A percentile compares a stretch with the other conserved stretches of the same genome.
Evolutionary conservation across 257 asterid genomes (phyloP).

Genomic region (Gentiana dahurica): DNA sequence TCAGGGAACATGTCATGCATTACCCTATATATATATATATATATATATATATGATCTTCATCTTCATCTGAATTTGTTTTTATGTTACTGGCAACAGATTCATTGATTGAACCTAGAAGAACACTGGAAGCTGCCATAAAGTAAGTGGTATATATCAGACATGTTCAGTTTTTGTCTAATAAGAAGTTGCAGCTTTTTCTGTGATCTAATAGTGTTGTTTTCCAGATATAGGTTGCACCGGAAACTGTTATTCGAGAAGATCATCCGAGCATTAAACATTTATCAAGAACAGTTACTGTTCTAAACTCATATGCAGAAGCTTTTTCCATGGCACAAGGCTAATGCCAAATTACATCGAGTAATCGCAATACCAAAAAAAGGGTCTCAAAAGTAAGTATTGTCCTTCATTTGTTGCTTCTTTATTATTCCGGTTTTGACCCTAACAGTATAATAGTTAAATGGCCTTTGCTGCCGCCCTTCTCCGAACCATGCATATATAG

Average conservation of each 20-base stretch:
- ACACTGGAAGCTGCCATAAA: constrained; percentile 77
- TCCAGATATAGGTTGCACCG: constrained; percentile 88
- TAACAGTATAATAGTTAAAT: too few relatives aligned
- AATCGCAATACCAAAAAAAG: too few relatives aligned
- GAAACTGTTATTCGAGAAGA: constrained; percentile 67
- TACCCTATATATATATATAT: too few relatives aligned
- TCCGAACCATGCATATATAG: too few relatives aligned
- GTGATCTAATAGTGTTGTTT: constrained; percentile 2
- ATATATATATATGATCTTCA: not conserved
- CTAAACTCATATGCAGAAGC: constrained; percentile 12
- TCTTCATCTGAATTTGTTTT: constrained; percentile 6
- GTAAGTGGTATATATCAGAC: constrained; percentile 26
- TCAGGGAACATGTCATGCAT: too few relatives aligned
- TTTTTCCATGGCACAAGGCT: too few relatives aligned
- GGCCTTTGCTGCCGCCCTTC: too few relatives aligned
- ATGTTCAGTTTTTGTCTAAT: not conserved
- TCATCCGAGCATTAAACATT: constrained; percentile 63
- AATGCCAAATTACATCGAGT: too few relatives aligned
- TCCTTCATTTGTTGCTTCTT: too few relatives aligned
- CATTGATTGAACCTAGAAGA: constrained; percentile 72
- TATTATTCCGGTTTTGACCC: too few relatives aligned
- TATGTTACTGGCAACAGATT: constrained; percentile 35
- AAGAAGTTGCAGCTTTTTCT: constrained; percentile 3
- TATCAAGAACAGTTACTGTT: constrained; percentile 71
- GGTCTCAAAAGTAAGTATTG: too few relatives aligned